Evolutionary conservation across 352 stramenopile species (phyloP), one percentile per base, ranked within the genome.

Genomic region (Aphanomyces invadans): DNA sequence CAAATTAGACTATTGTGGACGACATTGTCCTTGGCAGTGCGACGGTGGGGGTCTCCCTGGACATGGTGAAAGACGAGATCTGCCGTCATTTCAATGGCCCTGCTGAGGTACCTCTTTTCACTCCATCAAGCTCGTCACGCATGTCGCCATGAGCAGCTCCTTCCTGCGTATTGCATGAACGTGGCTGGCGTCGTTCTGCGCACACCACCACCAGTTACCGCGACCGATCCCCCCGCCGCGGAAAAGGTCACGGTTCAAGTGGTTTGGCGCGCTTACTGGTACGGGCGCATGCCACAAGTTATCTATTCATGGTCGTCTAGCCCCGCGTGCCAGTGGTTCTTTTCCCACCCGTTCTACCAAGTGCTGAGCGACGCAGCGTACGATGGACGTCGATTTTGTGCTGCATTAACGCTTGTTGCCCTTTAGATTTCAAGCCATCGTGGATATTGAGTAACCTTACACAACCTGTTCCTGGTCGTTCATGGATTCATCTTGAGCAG

Each of bases 211-310:
- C 17, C 28, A n/a, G 52, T 7, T n/a, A 3, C 49, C 28, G 1
- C 49, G 11, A 21, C 17, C 21, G 26, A 17, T 33, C 7, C 49
- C 17, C 26, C 49, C 38, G 62, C 12, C 15, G 51, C 69, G 4
- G 23, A 70, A 33, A 91, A 90, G 48, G 72, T 88, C 46, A 74
- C 76, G 19, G 55, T 93, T n/a, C 74, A 89, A 23, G 72, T 93
- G 48, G 88, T 81, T 61, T 93, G 83, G 82, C 78, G 85, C 61
- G 85, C 85, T 11, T 90, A 89, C 54, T 92, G 83, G 82, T 91
- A 70, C n/a, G n/a, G n/a, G n/a, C n/a, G n/a, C n/a, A n/a, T n/a
- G n/a, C n/a, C n/a, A n/a, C n/a, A n/a, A n/a, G n/a, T n/a, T n/a
- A n/a, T n/a, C n/a, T n/a, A n/a, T n/a, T n/a, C n/a, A n/a, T n/a